Conservation (phyloP, 345 rosid species). For the Eucalyptus lansdowneana region DNA sequence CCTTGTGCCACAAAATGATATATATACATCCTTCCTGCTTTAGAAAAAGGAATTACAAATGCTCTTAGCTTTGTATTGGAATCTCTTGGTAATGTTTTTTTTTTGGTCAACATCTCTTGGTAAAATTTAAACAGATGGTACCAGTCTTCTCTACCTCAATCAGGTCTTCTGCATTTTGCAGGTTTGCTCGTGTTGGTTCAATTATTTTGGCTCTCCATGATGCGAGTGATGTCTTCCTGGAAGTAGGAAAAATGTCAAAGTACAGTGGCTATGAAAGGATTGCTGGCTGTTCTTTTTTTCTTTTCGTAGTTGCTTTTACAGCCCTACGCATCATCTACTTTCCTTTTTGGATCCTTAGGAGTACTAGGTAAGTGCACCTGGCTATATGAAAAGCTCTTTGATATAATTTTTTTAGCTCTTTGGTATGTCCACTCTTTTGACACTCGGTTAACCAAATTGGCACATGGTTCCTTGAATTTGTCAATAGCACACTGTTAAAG, state of each 20-base stretch:
- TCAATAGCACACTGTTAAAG: background rate
- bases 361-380: conserved; percentile 47
- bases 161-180: background rate
- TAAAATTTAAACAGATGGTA: background rate
- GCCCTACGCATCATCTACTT: conserved; percentile 45
- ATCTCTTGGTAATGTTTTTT: background rate
- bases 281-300: conserved; percentile 34
- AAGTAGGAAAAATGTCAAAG: conserved; percentile 78
- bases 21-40: background rate
- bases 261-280: conserved; percentile 54
- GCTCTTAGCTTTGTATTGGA: background rate
- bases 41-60: background rate
- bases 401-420: background rate
- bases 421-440: background rate
- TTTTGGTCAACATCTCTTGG: background rate
- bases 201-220: conserved; percentile 66
- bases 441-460: background rate
- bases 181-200: conserved; percentile 72
- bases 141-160: background rate
- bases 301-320: conserved; percentile 44
- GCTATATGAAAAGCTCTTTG: background rate
- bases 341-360: conserved; percentile 69
- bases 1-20: background rate
- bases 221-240: conserved; percentile 62
- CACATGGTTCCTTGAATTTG: background rate